phyloP scores from a whole-genome alignment of 768 basidiomycete species.

The Lyophyllum atratum region DNA sequence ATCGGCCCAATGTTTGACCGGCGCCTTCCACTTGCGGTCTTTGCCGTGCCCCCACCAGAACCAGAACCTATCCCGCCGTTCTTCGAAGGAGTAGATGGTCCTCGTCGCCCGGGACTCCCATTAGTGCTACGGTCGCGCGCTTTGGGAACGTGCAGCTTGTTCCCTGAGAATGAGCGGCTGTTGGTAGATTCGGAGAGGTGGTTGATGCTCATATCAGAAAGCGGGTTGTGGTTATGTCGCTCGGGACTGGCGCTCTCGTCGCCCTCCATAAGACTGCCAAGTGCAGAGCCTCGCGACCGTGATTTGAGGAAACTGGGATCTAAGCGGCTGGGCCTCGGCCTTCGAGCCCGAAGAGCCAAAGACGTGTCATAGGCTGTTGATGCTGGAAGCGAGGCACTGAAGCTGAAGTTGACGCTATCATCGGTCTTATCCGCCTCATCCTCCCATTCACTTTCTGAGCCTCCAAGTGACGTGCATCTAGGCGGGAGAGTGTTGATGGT shows the following conservation, averaged over 20 bases:
- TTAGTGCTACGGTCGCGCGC: slow-evolving; percentile 32
- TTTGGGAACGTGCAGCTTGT: slow-evolving; percentile 39
- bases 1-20: slow-evolving; percentile 79
- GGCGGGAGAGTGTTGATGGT: slow-evolving; percentile 33
- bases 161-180: slow-evolving; percentile 19
- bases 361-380: slow-evolving; percentile 29
- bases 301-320: slow-evolving; percentile 71
- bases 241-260: slow-evolving; percentile 55
- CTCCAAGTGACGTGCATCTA: slow-evolving; percentile 52
- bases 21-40: slow-evolving; percentile 46
- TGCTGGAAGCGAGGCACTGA: slow-evolving; percentile 42
- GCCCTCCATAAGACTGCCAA: slow-evolving; percentile 71
- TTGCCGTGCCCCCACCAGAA: slow-evolving; percentile 19
- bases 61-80: slow-evolving; percentile 16
- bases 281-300: slow-evolving; percentile 42
- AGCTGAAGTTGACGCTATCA: slow-evolving; percentile 65
- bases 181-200: slow-evolving; percentile 33
- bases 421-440: slow-evolving; percentile 87
- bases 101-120: slow-evolving; percentile 52
- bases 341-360: slow-evolving; percentile 33
- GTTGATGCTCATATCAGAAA: slow-evolving; percentile 74
- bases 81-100: slow-evolving; percentile 46
- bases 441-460: slow-evolving; percentile 89
- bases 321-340: slow-evolving; percentile 66
- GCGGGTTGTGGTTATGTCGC: slow-evolving; percentile 38